Evolutionary conservation across 225 moss, liverwort and hornwort genomes (phyloP).

Genomic region (Anthoceros angustus): DNA sequence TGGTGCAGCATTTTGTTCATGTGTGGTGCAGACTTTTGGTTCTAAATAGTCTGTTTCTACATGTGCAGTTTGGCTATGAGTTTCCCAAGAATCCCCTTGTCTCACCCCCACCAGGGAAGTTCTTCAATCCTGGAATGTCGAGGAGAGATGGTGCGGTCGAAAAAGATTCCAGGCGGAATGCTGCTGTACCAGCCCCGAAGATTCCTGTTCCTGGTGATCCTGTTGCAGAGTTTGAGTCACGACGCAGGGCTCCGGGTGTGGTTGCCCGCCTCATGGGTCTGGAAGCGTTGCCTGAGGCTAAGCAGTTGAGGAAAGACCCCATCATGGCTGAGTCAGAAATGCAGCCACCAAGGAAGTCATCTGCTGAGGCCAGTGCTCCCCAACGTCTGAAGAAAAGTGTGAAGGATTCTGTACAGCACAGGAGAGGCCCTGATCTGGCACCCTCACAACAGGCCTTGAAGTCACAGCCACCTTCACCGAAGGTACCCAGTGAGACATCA

Average conservation of each 20-base stretch:
- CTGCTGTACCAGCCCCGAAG: slow-evolving; percentile 22
- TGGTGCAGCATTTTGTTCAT: no score
- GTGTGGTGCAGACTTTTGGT: no score
- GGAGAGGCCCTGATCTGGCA: slow-evolving; percentile 15
- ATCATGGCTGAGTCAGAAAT: not conserved
- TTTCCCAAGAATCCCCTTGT: slow-evolving; percentile 12
- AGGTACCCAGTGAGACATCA: slow-evolving; percentile 13
- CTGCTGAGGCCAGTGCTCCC: slow-evolving; percentile 13
- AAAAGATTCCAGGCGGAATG: slow-evolving; percentile 12
- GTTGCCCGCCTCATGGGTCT: slow-evolving; percentile 82
- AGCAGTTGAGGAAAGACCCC: not conserved
- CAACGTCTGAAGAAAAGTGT: not conserved
- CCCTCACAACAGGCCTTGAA: slow-evolving; percentile 7
- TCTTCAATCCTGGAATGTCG: not conserved
- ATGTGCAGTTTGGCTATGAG: slow-evolving; percentile 24
- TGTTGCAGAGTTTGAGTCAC: slow-evolving; percentile 30
- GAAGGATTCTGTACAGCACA: not conserved
- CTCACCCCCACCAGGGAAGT: not conserved
- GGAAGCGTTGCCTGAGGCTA: slow-evolving; percentile 36
- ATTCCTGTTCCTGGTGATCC: slow-evolving; percentile 26
- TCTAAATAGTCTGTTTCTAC: no score
- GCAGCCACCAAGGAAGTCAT: slow-evolving; percentile 9
- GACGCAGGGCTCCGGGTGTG: slow-evolving; percentile 43
- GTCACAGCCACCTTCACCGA: slow-evolving; percentile 11
- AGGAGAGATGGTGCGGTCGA: slow-evolving; percentile 16